Evolutionary conservation across 192 early-diverging fungal genomes (phyloP), one percentile per base, ranked within the genome.

Genomic region (Phycomyces blakesleeanus): DNA sequence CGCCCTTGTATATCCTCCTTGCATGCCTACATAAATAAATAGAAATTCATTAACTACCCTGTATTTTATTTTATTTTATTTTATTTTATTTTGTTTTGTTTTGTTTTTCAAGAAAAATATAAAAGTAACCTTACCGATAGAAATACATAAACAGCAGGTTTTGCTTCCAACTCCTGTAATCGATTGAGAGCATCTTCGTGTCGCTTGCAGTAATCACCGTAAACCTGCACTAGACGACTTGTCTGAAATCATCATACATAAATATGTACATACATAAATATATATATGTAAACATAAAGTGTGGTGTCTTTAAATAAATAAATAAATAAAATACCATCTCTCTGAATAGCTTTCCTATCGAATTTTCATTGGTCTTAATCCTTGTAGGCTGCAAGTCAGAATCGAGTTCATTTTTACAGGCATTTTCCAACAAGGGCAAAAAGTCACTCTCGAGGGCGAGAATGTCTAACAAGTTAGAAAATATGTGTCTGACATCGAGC

Each of bases 401-500:
- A 34, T 34, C 29, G 7, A 34, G 1, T 27, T 26, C 39, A 10
- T 60, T 61, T 70, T 74, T 66, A 64, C 72, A 80, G 0, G 86
- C 85, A 16, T 78, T 78, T 1, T 82, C 79, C 57, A 93, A 64
- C 44, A 84, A 71, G 25, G 78, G 82, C 1, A 89, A 73, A 47
- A 93, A 75, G 26, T 80, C 76, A 12, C 73, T 69, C 15, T 88
- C 84, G 42, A 85, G 78, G 21, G 75, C 75, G n/a, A 93, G 85
- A 16, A 96, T 80, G 1, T 80, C 81, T 27, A 83, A 79, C 34
- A 96, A 73, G 68, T 93, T 92, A 52, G 78, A 83, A 72, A 96
- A 96, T 37, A 96, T 67, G 5, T 78, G 68, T 61, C 82, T 85
- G 22, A 83, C 72, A 44, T 93, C 90, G 77, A 69, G 18, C 16